These are phyloP conservation scores for Vinca minor DNA, from an alignment of 257 asterid species.

Conservation along the genomic window DNA sequence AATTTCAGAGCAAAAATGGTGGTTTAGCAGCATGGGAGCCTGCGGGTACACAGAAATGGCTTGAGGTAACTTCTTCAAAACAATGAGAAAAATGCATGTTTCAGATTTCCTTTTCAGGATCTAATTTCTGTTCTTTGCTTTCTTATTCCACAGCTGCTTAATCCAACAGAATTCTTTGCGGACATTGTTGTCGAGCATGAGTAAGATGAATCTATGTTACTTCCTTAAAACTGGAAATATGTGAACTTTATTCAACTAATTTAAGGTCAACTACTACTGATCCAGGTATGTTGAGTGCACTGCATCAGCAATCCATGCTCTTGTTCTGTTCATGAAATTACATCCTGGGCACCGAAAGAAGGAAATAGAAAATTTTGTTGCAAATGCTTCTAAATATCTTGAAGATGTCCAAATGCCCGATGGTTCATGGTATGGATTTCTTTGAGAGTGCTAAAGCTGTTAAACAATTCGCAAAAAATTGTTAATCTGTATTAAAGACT, in stretches of 20 bases:
- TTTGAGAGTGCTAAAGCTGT: background rate
- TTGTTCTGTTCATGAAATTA: constrained; percentile 18
- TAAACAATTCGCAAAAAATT: too few species aligned
- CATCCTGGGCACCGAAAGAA: constrained; percentile 23
- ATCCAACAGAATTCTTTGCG: constrained; percentile 28
- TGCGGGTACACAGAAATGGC: constrained; percentile 74
- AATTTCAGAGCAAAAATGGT: constrained; percentile 74
- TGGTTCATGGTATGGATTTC: constrained; percentile 26
- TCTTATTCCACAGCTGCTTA: constrained; percentile 15
- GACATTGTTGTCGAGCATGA: constrained; percentile 26
- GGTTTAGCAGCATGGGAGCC: constrained; percentile 97
- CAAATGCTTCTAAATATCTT: constrained; percentile 14
- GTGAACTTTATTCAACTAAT: background rate
- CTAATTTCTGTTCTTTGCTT: background rate
- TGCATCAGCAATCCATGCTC: constrained; percentile 27
- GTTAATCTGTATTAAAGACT: background rate
- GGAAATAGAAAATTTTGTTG: constrained; percentile 20
- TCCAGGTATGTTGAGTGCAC: constrained; percentile 31
- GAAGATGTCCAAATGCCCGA: constrained; percentile 26
- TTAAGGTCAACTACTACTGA: background rate
- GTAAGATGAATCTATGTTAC: constrained; percentile 9
- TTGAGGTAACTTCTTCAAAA: constrained; percentile 45
- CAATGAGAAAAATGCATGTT: background rate
- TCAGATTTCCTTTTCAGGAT: background rate
- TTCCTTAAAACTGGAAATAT: background rate